A percentile compares a stretch with the other conserved stretches of the same genome.
Conservation (phyloP, 805 yeast genomes). For the Jamesozyma spencerorum region DNA sequence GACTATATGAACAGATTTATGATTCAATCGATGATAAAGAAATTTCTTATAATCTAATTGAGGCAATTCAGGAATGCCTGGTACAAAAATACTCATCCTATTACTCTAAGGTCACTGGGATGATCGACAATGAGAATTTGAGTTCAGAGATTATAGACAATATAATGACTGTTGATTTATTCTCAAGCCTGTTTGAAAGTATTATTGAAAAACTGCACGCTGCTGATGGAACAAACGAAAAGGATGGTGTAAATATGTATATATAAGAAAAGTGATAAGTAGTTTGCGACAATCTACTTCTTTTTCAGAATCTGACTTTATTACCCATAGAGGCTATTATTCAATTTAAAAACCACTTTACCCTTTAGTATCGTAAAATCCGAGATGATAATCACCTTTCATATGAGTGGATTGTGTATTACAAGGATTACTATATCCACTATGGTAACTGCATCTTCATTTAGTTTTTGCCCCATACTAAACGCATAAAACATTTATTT, state of each 20-base stretch:
- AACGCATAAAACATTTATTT: too few species aligned
- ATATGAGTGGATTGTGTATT: too few species aligned
- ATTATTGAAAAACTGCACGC: slow-evolving; percentile 25
- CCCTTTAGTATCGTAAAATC: too few species aligned
- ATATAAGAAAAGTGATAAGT: too few species aligned
- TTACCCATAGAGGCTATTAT: too few species aligned
- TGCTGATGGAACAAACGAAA: neutral
- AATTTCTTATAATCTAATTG: slow-evolving; percentile 44
- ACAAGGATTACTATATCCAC: too few species aligned
- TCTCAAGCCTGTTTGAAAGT: slow-evolving; percentile 29
- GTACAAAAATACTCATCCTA: slow-evolving; percentile 49
- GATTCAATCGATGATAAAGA: slow-evolving; percentile 49
- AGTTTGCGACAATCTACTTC: too few species aligned
- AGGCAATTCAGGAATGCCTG: slow-evolving; percentile 57
- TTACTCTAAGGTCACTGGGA: slow-evolving; percentile 30
- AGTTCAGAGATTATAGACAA: slow-evolving; percentile 22
- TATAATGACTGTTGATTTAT: slow-evolving; percentile 56
- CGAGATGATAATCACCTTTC: too few species aligned
- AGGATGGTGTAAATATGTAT: neutral
- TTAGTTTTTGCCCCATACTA: too few species aligned
- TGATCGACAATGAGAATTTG: slow-evolving; percentile 14
- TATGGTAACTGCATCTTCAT: too few species aligned
- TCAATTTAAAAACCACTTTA: too few species aligned
- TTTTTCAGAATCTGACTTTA: too few species aligned
- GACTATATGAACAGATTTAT: slow-evolving; percentile 42